Conservation (phyloP, 179 eudicot genomes). For the Beta lomatogona region DNA sequence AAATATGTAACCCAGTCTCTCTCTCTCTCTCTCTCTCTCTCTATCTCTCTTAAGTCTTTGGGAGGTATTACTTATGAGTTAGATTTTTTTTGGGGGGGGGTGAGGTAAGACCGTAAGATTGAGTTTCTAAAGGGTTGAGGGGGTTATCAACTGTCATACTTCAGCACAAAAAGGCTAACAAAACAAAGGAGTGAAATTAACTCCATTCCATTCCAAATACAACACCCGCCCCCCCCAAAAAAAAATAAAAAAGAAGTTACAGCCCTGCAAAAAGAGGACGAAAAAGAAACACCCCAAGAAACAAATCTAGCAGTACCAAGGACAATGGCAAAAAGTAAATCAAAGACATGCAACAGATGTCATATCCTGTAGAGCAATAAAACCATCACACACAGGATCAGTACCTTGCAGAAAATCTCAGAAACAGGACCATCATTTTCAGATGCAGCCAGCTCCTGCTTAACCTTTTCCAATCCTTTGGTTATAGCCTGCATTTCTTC, state of each 20-base stretch:
- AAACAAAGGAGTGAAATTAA: too few species aligned
- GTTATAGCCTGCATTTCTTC: conserved; percentile 96
- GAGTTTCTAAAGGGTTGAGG: too few species aligned
- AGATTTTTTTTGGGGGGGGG: too few species aligned
- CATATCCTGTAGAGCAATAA: neutral
- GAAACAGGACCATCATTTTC: conserved; percentile 87
- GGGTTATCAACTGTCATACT: too few species aligned
- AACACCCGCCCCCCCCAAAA: too few species aligned
- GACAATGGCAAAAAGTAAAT: neutral
- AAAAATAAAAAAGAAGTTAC: neutral
- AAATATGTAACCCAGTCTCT: too few species aligned
- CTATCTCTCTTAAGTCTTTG: too few species aligned
- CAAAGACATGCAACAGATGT: neutral
- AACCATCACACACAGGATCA: neutral
- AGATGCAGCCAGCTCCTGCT: conserved; percentile 70
- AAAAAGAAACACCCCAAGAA: neutral
- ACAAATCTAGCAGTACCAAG: neutral
- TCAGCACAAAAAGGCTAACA: too few species aligned
- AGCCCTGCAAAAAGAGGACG: neutral
- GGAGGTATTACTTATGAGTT: too few species aligned
- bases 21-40: too few species aligned
- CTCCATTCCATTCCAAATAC: too few species aligned
- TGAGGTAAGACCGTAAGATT: too few species aligned
- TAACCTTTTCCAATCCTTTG: conserved; percentile 78
- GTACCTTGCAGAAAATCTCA: conserved; percentile 70